phyloP scores from a whole-genome alignment of 176 grass and related monocot genomes.

The Areca catechu region DNA sequence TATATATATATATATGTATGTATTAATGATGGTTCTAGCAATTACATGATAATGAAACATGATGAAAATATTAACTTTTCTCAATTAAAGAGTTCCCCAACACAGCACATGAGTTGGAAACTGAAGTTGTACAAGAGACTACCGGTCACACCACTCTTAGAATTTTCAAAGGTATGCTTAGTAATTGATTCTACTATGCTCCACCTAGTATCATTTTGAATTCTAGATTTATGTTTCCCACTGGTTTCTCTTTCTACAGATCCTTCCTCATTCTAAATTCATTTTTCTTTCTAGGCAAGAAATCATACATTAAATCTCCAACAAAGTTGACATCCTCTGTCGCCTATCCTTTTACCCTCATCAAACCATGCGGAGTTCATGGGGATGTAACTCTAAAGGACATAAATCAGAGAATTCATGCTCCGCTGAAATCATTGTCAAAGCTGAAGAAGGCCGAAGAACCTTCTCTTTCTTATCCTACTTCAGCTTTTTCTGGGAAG shows the following conservation, averaged over 20 bases:
- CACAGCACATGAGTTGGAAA: constrained; percentile 28
- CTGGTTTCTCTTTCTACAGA: constrained; percentile 7
- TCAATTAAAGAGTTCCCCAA: constrained; percentile 49
- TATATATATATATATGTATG: not conserved
- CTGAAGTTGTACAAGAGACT: constrained; percentile 35
- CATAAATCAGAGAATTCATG: constrained; percentile 65
- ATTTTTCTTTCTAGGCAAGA: constrained; percentile 42
- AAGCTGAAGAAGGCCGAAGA: constrained; percentile 35
- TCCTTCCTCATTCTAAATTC: constrained; percentile 4
- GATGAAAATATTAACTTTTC: constrained; percentile 7
- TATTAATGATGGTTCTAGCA: not conserved
- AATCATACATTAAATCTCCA: constrained; percentile 36
- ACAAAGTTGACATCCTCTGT: constrained; percentile 56
- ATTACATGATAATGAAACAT: no score
- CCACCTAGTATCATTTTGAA: constrained; percentile 6
- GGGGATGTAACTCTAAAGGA: constrained; percentile 67
- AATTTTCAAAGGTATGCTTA: constrained; percentile 74
- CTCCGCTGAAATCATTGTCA: constrained; percentile 30
- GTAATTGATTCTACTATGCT: not conserved
- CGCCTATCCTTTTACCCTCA: constrained; percentile 75
- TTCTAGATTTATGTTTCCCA: constrained; percentile 2
- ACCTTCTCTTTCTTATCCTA: constrained; percentile 20
- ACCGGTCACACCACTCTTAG: constrained; percentile 55
- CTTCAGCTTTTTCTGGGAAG: constrained; percentile 81
- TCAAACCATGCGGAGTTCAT: constrained; percentile 80